phyloP scores from a whole-genome alignment of 768 basidiomycete genomes.

The Boletus pseudo-olivaceus region DNA sequence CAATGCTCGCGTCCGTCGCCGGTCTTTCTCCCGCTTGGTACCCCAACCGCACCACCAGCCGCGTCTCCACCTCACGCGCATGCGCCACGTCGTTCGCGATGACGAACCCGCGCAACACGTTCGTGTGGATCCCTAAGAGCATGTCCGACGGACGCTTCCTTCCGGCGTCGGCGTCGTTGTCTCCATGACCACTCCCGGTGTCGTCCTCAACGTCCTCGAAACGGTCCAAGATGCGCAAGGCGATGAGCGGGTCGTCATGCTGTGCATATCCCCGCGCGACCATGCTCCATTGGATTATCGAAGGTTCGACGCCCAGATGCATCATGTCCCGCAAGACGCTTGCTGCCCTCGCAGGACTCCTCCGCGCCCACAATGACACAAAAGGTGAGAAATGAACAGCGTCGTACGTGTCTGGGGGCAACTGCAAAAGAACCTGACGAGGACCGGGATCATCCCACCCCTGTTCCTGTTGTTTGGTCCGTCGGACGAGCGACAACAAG shows the following conservation, averaged over 20 bases:
- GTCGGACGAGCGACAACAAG: constrained; percentile 31
- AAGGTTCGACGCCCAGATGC: constrained; percentile 42
- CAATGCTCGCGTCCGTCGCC: constrained; percentile 22
- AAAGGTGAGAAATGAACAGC: constrained; percentile 52
- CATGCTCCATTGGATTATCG: constrained; percentile 47
- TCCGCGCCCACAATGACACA: constrained; percentile 37
- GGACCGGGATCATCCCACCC: background rate
- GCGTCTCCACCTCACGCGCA: constrained; percentile 31
- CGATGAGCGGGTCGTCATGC: constrained; percentile 32
- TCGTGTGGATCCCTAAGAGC: constrained; percentile 35
- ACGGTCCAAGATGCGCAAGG: constrained; percentile 40
- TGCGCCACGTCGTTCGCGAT: constrained; percentile 25
- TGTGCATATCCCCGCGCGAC: constrained; percentile 46
- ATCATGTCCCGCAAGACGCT: constrained; percentile 53
- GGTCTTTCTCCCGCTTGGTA: constrained; percentile 25
- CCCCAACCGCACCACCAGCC: constrained; percentile 17
- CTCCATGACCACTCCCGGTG: background rate
- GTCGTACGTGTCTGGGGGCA: constrained; percentile 32
- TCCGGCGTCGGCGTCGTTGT: rapidly evolving
- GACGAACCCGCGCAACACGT: constrained; percentile 38
- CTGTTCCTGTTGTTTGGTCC: background rate
- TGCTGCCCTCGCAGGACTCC: constrained; percentile 31
- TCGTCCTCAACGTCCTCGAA: constrained; percentile 31
- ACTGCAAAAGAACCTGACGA: constrained; percentile 4
- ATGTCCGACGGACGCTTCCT: background rate